These are phyloP conservation scores for Conidiobolus incongruus DNA, from an alignment of 371 early-diverging fungal species.

Conservation along the genomic window DNA sequence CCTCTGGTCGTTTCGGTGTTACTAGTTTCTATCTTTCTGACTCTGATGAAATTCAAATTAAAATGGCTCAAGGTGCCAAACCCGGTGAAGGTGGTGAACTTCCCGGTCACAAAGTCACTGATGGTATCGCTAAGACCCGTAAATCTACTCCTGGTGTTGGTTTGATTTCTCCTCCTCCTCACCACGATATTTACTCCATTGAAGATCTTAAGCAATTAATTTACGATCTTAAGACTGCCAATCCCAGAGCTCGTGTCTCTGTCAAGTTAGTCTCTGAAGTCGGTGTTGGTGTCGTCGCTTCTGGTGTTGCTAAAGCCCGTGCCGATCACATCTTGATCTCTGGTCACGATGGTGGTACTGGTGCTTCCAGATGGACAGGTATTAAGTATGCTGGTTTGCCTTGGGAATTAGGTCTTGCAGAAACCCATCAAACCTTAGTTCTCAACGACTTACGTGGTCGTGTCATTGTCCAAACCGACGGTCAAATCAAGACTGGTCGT, in stretches of 20 bases:
- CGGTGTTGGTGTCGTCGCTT: slow-evolving; percentile 87
- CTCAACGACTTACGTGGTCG: slow-evolving; percentile 86
- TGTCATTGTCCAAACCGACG: slow-evolving; percentile 88
- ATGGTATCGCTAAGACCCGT: slow-evolving; percentile 76
- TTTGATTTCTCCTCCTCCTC: slow-evolving; percentile 88
- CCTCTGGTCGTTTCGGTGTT: slow-evolving; percentile 93
- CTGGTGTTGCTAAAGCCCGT: slow-evolving; percentile 91
- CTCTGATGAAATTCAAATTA: slow-evolving; percentile 91
- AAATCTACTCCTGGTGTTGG: slow-evolving; percentile 92
- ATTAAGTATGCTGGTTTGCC: slow-evolving; percentile 95
- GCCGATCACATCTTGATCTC: slow-evolving; percentile 93
- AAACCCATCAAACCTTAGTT: slow-evolving; percentile 90
- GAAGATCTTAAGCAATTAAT: slow-evolving; percentile 95
- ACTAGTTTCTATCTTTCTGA: slow-evolving; percentile 81
- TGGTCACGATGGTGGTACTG: slow-evolving; percentile 95
- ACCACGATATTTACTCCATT: slow-evolving; percentile 94
- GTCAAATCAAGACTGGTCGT: slow-evolving; percentile 89
- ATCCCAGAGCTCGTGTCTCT: slow-evolving; percentile 71
- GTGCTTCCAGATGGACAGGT: slow-evolving; percentile 92
- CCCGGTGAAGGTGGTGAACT: slow-evolving; percentile 87
- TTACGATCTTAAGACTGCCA: slow-evolving; percentile 86
- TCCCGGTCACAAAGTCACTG: slow-evolving; percentile 68
- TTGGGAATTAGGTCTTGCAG: slow-evolving; percentile 93
- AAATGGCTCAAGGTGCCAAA: slow-evolving; percentile 97
- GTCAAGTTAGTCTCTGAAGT: slow-evolving; percentile 94